phyloP scores from a whole-genome alignment of 306 rosid genomes.

The Glycyrrhiza uralensis region DNA sequence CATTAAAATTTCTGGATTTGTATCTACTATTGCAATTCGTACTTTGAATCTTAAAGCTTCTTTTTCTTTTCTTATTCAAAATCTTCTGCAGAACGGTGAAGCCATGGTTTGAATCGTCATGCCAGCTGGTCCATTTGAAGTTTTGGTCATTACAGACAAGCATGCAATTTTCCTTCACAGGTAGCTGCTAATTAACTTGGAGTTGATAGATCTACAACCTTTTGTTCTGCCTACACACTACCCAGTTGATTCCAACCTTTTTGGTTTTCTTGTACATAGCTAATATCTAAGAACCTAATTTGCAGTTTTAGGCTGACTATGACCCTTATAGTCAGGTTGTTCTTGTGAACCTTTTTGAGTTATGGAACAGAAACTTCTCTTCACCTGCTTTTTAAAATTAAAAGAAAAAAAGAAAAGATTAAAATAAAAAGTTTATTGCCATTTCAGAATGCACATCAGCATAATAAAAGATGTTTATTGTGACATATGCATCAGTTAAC shows the following conservation, averaged over 20 bases:
- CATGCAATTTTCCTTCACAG: conserved; percentile 79
- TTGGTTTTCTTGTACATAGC: conserved; percentile 3
- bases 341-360: no score
- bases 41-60: not conserved
- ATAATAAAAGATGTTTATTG: no score
- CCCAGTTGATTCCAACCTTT: not conserved
- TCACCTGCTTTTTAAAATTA: no score
- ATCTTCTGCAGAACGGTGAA: conserved; percentile 76
- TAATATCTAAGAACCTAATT: conserved; percentile 22
- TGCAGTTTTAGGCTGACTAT: conserved; percentile 82
- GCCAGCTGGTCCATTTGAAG: conserved; percentile 99
- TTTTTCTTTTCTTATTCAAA: not conserved
- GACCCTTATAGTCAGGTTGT: conserved; percentile 99
- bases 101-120: conserved; percentile 97
- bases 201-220: not conserved
- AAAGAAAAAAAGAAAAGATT: no score
- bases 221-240: not conserved
- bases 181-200: conserved; percentile 70
- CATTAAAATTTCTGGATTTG: not conserved
- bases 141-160: conserved; percentile 91
- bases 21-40: not conserved
- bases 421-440: no score
- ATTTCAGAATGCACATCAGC: no score
- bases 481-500: no score
- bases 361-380: no score